Evolutionary conservation across 768 basidiomycete genomes (phyloP).

Genomic region (Pleurotus eryngii): DNA sequence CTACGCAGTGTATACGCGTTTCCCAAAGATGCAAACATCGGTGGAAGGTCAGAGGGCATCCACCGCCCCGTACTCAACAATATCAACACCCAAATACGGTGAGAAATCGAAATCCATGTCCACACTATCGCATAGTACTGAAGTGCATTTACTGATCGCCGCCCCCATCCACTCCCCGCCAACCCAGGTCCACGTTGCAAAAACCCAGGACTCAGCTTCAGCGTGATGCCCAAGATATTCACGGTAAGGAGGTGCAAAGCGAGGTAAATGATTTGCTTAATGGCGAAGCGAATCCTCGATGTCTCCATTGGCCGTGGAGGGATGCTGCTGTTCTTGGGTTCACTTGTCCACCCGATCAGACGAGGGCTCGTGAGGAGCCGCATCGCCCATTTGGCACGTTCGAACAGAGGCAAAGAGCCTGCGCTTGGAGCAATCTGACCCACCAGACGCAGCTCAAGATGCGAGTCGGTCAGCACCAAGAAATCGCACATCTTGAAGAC

Average conservation of each 20-base stretch:
- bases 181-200: not conserved
- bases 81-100: not conserved
- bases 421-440: conserved; percentile 12
- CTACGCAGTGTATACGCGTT: conserved; percentile 26
- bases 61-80: not conserved
- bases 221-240: not conserved
- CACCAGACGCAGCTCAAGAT: conserved; percentile 16
- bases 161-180: not conserved
- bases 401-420: conserved; percentile 11
- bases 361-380: conserved; percentile 27
- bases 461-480: conserved; percentile 23
- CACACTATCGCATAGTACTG: not conserved
- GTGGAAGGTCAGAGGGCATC: conserved; percentile 24
- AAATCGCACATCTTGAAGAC: conserved; percentile 24
- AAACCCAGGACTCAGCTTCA: not conserved
- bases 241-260: not conserved
- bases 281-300: not conserved
- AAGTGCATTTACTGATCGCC: not conserved
- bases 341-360: conserved; percentile 33
- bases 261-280: not conserved
- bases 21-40: conserved; percentile 19
- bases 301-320: conserved; percentile 12
- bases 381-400: conserved; percentile 25
- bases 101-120: not conserved
- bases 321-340: conserved; percentile 16